These are phyloP conservation scores for Diutina rugosa DNA, from an alignment of 1,139 yeast genomes.

Conservation along the genomic window DNA sequence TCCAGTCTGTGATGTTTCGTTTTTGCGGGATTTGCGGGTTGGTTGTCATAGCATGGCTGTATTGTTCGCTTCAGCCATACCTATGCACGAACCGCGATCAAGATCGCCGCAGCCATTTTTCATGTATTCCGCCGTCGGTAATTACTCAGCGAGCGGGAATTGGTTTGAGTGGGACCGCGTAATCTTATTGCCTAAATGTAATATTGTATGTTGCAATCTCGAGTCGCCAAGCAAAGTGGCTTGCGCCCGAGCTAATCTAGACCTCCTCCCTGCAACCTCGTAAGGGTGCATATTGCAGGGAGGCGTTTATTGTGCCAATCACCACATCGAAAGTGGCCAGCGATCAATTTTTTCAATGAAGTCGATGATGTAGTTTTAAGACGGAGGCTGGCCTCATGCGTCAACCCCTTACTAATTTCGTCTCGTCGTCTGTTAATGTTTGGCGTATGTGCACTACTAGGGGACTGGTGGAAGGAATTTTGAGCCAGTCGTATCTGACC, in stretches of 20 bases:
- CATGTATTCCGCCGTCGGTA: neutral
- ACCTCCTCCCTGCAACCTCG: too few relatives aligned
- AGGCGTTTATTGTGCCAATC: neutral
- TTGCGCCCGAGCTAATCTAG: neutral
- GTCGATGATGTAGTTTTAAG: too few relatives aligned
- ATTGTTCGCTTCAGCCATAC: neutral
- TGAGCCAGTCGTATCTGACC: neutral
- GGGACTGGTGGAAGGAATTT: neutral
- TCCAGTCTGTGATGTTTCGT: neutral
- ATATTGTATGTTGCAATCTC: neutral
- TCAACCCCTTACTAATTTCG: neutral
- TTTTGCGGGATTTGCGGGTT: neutral
- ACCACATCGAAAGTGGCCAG: neutral
- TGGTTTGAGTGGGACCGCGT: too few relatives aligned
- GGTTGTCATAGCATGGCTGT: neutral
- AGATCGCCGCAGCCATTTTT: neutral
- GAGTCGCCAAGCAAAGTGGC: neutral
- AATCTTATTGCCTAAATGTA: too few relatives aligned
- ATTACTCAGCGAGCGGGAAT: neutral
- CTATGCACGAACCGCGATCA: neutral
- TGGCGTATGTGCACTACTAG: neutral
- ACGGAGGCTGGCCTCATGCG: too few relatives aligned
- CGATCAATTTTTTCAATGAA: neutral
- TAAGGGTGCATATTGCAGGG: too few relatives aligned
- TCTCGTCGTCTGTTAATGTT: neutral